Percentiles rank a stretch among this genome's conserved stretches.
These are phyloP conservation scores for Hortiboletus campestris DNA, from an alignment of 768 basidiomycete species.

Conservation along the genomic window DNA sequence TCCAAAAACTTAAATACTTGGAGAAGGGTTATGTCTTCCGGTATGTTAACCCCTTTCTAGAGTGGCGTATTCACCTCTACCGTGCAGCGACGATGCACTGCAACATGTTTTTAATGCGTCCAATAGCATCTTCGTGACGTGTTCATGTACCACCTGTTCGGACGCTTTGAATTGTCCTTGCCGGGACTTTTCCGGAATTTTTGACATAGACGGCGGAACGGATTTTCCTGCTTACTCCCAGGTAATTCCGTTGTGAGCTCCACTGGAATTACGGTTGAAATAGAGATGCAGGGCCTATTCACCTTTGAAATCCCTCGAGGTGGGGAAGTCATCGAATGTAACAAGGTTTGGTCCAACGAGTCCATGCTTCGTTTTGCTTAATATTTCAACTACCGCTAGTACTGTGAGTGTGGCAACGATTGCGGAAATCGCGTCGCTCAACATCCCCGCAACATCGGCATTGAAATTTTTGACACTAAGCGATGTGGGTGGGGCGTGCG, in stretches of 20 bases:
- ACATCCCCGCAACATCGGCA: constrained; percentile 48
- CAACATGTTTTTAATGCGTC: constrained; percentile 23
- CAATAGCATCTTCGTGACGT: constrained; percentile 39
- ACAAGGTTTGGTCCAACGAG: constrained; percentile 40
- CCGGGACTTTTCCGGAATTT: constrained; percentile 43
- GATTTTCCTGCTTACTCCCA: constrained; percentile 44
- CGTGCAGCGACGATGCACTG: constrained; percentile 17
- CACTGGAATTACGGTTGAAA: neutral
- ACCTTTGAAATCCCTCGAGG: constrained; percentile 42
- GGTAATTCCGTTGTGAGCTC: constrained; percentile 18
- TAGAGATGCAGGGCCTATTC: constrained; percentile 45
- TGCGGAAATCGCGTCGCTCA: constrained; percentile 68
- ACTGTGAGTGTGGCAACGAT: constrained; percentile 41
- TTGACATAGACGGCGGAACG: constrained; percentile 23
- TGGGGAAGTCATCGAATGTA: constrained; percentile 63
- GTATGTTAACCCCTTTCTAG: constrained; percentile 20
- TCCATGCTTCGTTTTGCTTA: neutral
- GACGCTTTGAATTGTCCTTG: constrained; percentile 43
- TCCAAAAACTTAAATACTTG: constrained; percentile 47
- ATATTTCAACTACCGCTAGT: constrained; percentile 26
- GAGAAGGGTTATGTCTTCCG: constrained; percentile 53
- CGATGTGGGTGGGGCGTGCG: constrained; percentile 66
- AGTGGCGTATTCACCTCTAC: constrained; percentile 7
- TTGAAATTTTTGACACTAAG: constrained; percentile 66
- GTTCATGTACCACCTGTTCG: constrained; percentile 42